phyloP scores from a whole-genome alignment of 495 filamentous ascomycete species.

The Bombardia bombarda region DNA sequence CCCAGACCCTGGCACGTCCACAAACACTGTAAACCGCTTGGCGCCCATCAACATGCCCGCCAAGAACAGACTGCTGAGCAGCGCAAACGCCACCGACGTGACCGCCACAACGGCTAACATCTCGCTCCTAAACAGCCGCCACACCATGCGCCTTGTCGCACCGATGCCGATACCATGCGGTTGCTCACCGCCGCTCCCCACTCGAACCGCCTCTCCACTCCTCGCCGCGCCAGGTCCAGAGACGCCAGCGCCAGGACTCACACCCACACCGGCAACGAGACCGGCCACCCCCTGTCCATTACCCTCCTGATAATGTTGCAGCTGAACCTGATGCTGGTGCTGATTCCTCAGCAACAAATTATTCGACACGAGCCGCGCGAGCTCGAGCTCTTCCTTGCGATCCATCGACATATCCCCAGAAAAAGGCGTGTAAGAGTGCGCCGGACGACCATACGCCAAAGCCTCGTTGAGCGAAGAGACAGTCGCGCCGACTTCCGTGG shows the following conservation, averaged over 20 bases:
- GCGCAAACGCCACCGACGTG: background rate
- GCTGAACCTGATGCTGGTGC: background rate
- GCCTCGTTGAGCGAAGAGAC: conserved; percentile 6
- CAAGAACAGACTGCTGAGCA: conserved; percentile 2
- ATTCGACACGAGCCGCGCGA: background rate
- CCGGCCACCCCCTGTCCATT: background rate
- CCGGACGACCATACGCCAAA: background rate
- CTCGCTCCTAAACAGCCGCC: conserved; percentile 1
- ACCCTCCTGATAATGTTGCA: background rate
- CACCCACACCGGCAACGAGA: background rate
- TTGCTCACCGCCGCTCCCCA: background rate
- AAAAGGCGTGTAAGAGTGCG: too few relatives aligned
- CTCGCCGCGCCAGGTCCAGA: too few relatives aligned
- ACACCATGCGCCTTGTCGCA: background rate
- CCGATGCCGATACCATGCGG: background rate
- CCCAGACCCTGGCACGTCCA: too few relatives aligned
- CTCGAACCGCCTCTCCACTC: background rate
- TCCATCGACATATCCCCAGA: too few relatives aligned
- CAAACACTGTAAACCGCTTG: too few relatives aligned
- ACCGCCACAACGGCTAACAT: conserved; percentile 2
- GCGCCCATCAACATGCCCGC: conserved; percentile 3
- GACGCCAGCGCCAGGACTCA: background rate
- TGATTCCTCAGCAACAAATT: background rate
- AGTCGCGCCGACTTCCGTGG: background rate
- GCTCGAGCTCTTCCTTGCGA: background rate